Conservation (phyloP, 495 filamentous ascomycete species). For the Margaritispora aquatica region DNA sequence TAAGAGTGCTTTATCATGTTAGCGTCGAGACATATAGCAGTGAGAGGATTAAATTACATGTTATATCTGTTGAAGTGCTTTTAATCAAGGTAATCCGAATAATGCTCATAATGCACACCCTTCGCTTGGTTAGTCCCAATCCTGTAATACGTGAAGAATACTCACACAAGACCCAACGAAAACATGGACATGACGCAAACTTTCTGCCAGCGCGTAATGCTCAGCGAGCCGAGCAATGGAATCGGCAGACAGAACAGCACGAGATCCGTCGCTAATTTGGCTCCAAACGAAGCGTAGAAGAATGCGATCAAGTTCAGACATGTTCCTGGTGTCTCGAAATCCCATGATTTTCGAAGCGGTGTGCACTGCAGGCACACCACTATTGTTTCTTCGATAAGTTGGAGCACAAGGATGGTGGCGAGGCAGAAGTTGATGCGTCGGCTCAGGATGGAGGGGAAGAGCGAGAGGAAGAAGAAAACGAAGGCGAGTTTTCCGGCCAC, state of each 20-base stretch:
- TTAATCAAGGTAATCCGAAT: not conserved
- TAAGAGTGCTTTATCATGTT: slow-evolving; percentile 1
- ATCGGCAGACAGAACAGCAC: slow-evolving; percentile 27
- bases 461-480: not conserved
- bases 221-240: slow-evolving; percentile 24
- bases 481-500: slow-evolving; percentile 1
- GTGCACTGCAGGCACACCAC: not conserved
- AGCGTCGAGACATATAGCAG: not conserved
- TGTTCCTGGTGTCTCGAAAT: not conserved
- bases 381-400: slow-evolving; percentile 4
- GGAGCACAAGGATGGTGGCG: not conserved
- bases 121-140: not conserved
- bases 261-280: slow-evolving; percentile 24
- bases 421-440: not conserved
- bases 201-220: slow-evolving; percentile 32
- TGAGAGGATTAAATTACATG: not conserved
- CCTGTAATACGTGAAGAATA: not conserved
- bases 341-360: slow-evolving; percentile 1
- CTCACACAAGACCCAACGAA: slow-evolving; percentile 34
- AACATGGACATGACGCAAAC: slow-evolving; percentile 39
- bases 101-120: slow-evolving; percentile 3
- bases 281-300: slow-evolving; percentile 8
- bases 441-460: not conserved
- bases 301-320: slow-evolving; percentile 3
- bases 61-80: not conserved